These are phyloP conservation scores for Trichoderma sp. DNA, from an alignment of 2,329 filamentous ascomycete species.

Conservation along the genomic window DNA sequence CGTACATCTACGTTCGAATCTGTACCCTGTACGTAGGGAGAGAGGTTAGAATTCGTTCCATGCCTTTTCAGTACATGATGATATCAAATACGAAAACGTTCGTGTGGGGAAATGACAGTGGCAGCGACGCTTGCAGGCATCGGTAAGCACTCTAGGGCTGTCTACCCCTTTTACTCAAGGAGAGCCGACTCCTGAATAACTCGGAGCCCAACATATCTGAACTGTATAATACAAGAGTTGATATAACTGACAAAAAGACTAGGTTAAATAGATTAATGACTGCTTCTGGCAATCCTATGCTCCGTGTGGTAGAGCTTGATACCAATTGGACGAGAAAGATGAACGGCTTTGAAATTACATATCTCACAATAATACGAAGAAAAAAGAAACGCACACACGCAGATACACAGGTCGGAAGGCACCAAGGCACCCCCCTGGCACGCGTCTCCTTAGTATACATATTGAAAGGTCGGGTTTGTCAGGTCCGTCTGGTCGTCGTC, in stretches of 20 bases:
- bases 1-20: no score
- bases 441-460: conserved; percentile 30
- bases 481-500: conserved; percentile 42
- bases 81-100: neutral
- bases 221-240: conserved; percentile 12
- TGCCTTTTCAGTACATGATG: no score
- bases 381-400: neutral
- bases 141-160: neutral
- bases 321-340: neutral
- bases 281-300: conserved; percentile 10
- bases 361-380: neutral
- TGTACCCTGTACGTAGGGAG: no score
- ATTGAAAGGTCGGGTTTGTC: conserved; percentile 35
- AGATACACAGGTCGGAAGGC: conserved; percentile 3
- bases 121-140: neutral
- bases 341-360: neutral
- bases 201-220: neutral
- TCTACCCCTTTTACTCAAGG: neutral
- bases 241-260: conserved; percentile 12
- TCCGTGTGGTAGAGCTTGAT: neutral
- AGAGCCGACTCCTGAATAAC: neutral
- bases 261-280: conserved; percentile 2
- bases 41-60: no score
- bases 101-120: neutral
- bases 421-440: neutral